Evolutionary conservation across 352 stramenopile genomes (phyloP).

Genomic region (Globisporangium mamillatum): DNA sequence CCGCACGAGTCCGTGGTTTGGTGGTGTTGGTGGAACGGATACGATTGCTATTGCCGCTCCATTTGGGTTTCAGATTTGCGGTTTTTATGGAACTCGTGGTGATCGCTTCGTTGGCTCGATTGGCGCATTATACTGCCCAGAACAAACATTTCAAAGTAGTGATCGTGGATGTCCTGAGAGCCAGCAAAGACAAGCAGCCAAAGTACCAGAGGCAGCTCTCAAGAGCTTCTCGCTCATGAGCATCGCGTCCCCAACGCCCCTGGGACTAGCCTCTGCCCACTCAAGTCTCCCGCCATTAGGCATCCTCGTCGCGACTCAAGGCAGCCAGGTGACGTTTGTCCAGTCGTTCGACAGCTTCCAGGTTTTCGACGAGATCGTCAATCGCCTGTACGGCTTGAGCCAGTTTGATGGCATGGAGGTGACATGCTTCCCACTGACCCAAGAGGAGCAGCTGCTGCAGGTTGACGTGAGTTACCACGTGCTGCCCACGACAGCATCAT

Average conservation of each 20-base stretch:
- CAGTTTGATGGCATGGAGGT: constrained; percentile 27
- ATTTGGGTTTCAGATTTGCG: constrained; percentile 28
- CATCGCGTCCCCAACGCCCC: neutral
- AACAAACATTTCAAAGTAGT: neutral
- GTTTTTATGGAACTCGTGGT: constrained; percentile 35
- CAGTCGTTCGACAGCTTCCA: constrained; percentile 33
- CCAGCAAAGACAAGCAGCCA: neutral
- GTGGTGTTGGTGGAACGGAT: constrained; percentile 28
- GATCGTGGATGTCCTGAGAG: neutral
- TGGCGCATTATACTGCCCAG: constrained; percentile 25
- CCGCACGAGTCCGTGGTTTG: constrained; percentile 48
- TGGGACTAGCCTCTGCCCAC: neutral
- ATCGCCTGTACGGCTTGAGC: constrained; percentile 23
- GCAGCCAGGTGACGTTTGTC: constrained; percentile 18
- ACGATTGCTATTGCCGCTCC: constrained; percentile 28
- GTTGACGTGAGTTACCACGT: constrained; percentile 38
- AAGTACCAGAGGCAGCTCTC: neutral
- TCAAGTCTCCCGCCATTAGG: constrained; percentile 8
- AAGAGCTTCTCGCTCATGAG: constrained; percentile 16
- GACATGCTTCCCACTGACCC: constrained; percentile 29
- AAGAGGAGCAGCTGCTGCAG: constrained; percentile 42
- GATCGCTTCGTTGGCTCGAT: constrained; percentile 36
- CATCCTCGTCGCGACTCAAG: constrained; percentile 23
- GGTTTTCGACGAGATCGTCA: constrained; percentile 29
- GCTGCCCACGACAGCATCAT: neutral